A percentile compares a stretch with the other conserved stretches of the same genome.
These are phyloP conservation scores for Penicillium verhagenii DNA, from an alignment of 495 filamentous ascomycete species.

Conservation along the genomic window DNA sequence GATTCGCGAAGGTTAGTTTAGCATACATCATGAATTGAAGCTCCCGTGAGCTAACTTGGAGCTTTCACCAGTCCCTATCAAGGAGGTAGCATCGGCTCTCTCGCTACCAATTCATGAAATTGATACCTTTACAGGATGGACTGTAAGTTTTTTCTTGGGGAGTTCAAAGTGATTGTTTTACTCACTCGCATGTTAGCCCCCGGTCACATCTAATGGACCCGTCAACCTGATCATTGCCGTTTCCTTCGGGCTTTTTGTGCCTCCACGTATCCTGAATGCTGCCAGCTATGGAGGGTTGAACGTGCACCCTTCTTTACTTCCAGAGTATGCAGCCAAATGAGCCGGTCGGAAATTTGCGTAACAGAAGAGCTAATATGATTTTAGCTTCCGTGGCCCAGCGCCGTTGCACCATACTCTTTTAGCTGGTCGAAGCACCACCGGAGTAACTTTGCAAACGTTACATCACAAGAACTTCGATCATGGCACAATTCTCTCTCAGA, in stretches of 20 bases:
- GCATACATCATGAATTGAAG: not conserved
- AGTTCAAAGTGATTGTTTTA: not conserved
- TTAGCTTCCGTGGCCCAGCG: constrained; percentile 70
- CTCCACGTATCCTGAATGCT: constrained; percentile 64
- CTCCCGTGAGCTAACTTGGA: constrained; percentile 15
- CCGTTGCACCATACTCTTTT: constrained; percentile 80
- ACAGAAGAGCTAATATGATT: constrained; percentile 1
- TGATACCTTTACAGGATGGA: constrained; percentile 80
- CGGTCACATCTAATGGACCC: constrained; percentile 44
- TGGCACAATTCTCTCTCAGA: constrained; percentile 71
- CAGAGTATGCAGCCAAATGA: constrained; percentile 55
- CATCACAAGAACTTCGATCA: constrained; percentile 73
- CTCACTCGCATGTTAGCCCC: constrained; percentile 49
- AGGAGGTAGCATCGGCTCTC: constrained; percentile 59
- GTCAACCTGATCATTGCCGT: constrained; percentile 89
- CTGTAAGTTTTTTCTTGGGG: constrained; percentile 41
- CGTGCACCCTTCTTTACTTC: constrained; percentile 91
- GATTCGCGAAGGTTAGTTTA: constrained; percentile 61
- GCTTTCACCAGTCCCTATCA: constrained; percentile 65
- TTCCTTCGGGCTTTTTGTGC: constrained; percentile 92
- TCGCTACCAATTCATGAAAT: constrained; percentile 68
- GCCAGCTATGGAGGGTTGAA: constrained; percentile 86
- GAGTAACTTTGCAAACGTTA: constrained; percentile 82
- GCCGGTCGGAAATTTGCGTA: not conserved
- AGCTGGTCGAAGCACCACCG: constrained; percentile 51